Conservation (phyloP, 2,329 filamentous ascomycete genomes). For the Fusarium transvaalense region DNA sequence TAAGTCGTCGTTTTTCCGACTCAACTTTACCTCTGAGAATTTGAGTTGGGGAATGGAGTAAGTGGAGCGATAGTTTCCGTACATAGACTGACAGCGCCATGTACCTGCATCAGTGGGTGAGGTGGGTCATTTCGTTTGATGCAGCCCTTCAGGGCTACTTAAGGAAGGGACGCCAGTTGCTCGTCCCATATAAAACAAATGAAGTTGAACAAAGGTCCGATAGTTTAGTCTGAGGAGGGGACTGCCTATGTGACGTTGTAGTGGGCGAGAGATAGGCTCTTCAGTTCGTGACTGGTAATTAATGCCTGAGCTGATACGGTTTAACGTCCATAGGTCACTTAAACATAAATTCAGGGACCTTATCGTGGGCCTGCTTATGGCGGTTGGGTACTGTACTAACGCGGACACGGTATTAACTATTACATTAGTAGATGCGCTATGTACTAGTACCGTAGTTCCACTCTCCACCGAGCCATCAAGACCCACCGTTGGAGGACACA, state of each 20-base stretch:
- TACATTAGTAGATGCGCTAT: neutral
- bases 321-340: neutral
- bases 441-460: neutral
- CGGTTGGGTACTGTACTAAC: neutral
- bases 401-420: neutral
- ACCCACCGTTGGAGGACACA: neutral
- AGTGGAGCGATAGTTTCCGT: constrained; percentile 17
- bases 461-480: neutral
- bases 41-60: constrained; percentile 11
- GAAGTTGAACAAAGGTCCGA: neutral
- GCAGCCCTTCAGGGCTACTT: constrained; percentile 13
- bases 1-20: constrained; percentile 1
- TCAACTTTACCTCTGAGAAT: neutral
- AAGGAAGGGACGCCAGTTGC: constrained; percentile 13
- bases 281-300: neutral
- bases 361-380: neutral
- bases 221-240: neutral
- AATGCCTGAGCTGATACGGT: neutral
- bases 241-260: neutral
- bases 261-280: neutral
- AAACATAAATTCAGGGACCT: neutral
- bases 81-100: constrained; percentile 18
- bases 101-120: constrained; percentile 44
- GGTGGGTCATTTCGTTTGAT: constrained; percentile 30
- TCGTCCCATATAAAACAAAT: neutral